Evolutionary conservation across 2,329 filamentous ascomycete species (phyloP).

Genomic region (Penicillium concentricum): DNA sequence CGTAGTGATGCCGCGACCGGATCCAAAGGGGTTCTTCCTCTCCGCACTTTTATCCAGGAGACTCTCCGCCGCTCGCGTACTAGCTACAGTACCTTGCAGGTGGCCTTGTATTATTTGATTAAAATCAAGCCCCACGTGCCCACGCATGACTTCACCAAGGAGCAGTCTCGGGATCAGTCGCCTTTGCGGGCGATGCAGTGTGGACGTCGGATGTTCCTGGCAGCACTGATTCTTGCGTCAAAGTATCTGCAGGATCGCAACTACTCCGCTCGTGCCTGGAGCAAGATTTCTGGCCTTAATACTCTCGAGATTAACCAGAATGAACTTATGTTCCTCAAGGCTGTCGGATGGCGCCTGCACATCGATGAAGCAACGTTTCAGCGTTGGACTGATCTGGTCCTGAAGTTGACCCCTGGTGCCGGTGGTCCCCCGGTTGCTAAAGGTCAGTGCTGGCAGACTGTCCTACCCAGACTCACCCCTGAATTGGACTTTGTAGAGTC

Average conservation of each 20-base stretch:
- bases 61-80: conserved; percentile 91
- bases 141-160: conserved; percentile 78
- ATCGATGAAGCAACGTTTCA: conserved; percentile 86
- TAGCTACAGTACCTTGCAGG: conserved; percentile 95
- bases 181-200: conserved; percentile 82
- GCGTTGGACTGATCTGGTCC: conserved; percentile 88
- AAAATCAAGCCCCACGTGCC: conserved; percentile 90
- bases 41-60: conserved; percentile 96
- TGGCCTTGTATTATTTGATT: conserved; percentile 93
- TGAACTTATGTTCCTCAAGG: conserved; percentile 84
- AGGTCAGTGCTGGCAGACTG: conserved; percentile 42
- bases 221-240: conserved; percentile 89
- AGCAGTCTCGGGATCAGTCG: conserved; percentile 72
- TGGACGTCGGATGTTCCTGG: conserved; percentile 94
- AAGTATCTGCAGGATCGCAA: conserved; percentile 98
- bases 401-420: conserved; percentile 71
- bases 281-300: conserved; percentile 96
- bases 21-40: conserved; percentile 75
- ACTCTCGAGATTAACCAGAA: conserved; percentile 95
- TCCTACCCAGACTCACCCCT: conserved; percentile 58
- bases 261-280: conserved; percentile 96
- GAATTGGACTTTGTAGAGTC: conserved; percentile 53
- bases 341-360: conserved; percentile 92
- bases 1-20: conserved; percentile 65
- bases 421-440: conserved; percentile 38